Evolutionary conservation across 202 grass and related monocot genomes (phyloP).

Genomic region (Zoysia matrella): DNA sequence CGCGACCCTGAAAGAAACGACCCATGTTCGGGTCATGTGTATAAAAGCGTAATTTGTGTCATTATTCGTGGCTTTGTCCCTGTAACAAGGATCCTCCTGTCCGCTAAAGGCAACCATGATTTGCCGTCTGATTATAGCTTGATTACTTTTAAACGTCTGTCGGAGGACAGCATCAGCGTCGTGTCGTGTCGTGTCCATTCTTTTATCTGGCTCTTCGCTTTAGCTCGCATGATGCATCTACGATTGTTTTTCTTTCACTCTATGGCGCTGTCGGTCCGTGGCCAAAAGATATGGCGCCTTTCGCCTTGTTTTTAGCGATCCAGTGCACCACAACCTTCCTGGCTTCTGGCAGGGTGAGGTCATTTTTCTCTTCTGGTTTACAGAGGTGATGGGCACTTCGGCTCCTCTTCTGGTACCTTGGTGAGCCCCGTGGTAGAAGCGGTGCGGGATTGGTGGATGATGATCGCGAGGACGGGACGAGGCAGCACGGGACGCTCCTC

Average conservation of each 20-base stretch:
- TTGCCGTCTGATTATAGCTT: not conserved
- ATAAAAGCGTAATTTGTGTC: conserved; percentile 37
- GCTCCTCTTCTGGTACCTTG: no score
- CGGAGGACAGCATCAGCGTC: conserved; percentile 38
- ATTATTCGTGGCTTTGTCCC: conserved; percentile 28
- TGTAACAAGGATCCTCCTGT: conserved; percentile 31
- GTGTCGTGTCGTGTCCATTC: conserved; percentile 7
- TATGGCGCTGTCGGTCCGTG: not conserved
- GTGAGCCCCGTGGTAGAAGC: no score
- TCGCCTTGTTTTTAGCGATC: not conserved
- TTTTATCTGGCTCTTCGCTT: conserved; percentile 23
- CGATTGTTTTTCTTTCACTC: not conserved
- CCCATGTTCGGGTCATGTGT: conserved; percentile 22
- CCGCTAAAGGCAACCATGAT: not conserved
- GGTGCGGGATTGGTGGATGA: not conserved
- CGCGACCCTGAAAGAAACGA: not conserved
- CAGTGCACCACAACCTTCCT: not conserved
- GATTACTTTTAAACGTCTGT: conserved; percentile 35
- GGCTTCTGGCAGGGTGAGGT: not conserved
- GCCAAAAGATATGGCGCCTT: not conserved
- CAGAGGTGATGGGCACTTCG: not conserved
- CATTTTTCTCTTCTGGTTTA: not conserved
- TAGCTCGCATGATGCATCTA: not conserved
- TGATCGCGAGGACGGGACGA: not conserved
- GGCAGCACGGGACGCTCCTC: not conserved